Base-by-base conservation (phyloP, 1,284 basidiomycete genomes). In the Butyriboletus pseudospeciosus region DNA sequence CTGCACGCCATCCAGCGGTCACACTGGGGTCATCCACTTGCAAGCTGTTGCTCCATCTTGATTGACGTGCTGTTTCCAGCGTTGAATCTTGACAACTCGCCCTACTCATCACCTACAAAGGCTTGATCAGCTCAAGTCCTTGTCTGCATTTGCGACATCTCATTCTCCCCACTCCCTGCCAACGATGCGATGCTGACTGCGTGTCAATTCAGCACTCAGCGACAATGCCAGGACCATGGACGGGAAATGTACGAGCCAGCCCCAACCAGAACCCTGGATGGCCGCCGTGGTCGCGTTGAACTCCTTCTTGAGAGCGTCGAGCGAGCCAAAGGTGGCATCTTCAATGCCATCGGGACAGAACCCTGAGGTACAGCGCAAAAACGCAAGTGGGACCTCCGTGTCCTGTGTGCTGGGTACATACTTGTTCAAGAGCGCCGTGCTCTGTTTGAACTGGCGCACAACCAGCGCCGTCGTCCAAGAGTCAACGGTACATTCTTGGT, bases 261-360 rank as follows among this genome's bases (percentile, higher is more conserved):
- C 91, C 94, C 93, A 96, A 56, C 93, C 92, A 51, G 90, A 92
- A 45, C 93, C 94, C 73, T 94, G 94, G 62, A 96, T 92, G 47
- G 76, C 87, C 50, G 84, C 81, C 42, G 92, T 90, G 40, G 82
- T 79, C n/a, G 87, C 71, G 70, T 88, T 91, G 75, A 91, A 86
- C 61, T 82, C 75, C 61, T 78, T 79, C 73, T 83, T 82, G 57
- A 92, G 70, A 51, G 74, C 76, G 1, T 94, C 90, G 59, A 93
- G 66, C 42, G 79, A 79, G 58, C 91, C 92, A 66, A 87, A 95
- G 42, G 80, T 77, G 3, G 61, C 20, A 6, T 79, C 64, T 13
- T 74, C 66, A 9, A 53, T 26, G 7, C 66, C 57, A 4, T 62
- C 64, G 0, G 63, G 50, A 5, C 63, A 61, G 63, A 74, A 82